Evolutionary conservation across 768 basidiomycete genomes (phyloP), one percentile per base, ranked within the genome.

Genomic region (Termitomyces sp.): DNA sequence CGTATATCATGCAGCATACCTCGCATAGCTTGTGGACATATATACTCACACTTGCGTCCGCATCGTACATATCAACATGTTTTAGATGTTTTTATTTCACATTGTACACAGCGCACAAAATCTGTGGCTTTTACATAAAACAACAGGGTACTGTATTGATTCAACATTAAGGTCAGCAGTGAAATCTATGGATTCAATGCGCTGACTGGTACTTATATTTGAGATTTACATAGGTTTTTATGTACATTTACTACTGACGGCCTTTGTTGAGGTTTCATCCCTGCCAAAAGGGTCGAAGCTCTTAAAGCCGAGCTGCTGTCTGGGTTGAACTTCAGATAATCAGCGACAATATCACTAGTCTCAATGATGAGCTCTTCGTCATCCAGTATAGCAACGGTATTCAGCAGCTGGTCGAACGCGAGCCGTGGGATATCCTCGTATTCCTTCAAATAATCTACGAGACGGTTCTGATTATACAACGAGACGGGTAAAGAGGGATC

Each of bases 1-100:
- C 58, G 53, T 43, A 58, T 54, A 48, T 59, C 46, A 42, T 54
- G 25, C 48, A 53, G 49, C 43, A 55, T 54, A 54, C 32, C 41
- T 34, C 40, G 35, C 53, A 44, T 43, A 27, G 35, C 34, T 42
- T 19, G 21, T 16, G 25, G 19, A 34, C 42, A 56, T 48, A 54
- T 42, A 55, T 54, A 55, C 59, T 55, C 42, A 60, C 50, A 47
- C 40, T 29, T 32, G 25, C 19, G 23, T 49, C 37, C 23, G 16
- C 31, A 48, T 40, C 45, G 8, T 27, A 34, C 23, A 25, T 21
- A 10, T 17, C 38, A 38, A 9, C 19, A 34, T 16, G 31, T 45
- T 29, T 32, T 42, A 53, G 35, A 50, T 25, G 21, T 16, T 51
- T 27, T 32, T 47, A 47, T 40, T 40, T 12, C 11, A 6, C 34